Base-by-base conservation (phyloP, 192 early-diverging fungal genomes). In the Linderina pennispora region DNA sequence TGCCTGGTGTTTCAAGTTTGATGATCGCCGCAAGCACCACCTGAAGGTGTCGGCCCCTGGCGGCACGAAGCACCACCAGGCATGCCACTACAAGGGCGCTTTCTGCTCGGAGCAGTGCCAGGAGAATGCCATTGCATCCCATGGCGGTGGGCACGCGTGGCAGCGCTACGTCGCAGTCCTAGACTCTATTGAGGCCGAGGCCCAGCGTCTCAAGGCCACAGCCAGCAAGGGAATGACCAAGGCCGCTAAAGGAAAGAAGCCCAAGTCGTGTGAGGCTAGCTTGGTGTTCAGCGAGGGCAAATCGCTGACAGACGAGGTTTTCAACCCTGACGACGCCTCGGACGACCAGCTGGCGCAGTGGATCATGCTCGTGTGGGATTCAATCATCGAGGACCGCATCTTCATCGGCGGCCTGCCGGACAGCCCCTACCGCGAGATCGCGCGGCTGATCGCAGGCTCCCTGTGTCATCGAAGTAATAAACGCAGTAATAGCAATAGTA, bases 1-100 rank as follows among this genome's bases (percentile, higher is more conserved):
- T 52, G 45, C 52, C 52, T 71, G 67, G 67, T 71, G 67, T 36
- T 64, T 64, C 23, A 35, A 32, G 9, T 58, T 48, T 31, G 32
- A 55, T 26, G 19, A 48, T n/a, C 41, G 65, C 32, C 50, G 48
- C 21, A 23, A 40, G 20, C 56, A 63, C 24, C 31, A 44, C 3
- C 25, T 71, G 15, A 63, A 55, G 40, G 67, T 56, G 5, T 43
- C 33, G 3, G 42, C 43, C 3, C 10, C n/a, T 22, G 7, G 23
- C 18, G n/a, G 20, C 22, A 22, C 15, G 11, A 33, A 14, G 3
- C 16, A 16, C 4, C 43, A 37, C 16, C 23, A 37, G 8, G 42
- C 24, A 31, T 8, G 28, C 16, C 58, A 33, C 11, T 53, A 62
- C 36, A 57, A 58, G 49, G 65, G 58, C 26, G 58, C 46, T 0